phyloP scores from a whole-genome alignment of 495 filamentous ascomycete species.

The Aspergillus leporis region DNA sequence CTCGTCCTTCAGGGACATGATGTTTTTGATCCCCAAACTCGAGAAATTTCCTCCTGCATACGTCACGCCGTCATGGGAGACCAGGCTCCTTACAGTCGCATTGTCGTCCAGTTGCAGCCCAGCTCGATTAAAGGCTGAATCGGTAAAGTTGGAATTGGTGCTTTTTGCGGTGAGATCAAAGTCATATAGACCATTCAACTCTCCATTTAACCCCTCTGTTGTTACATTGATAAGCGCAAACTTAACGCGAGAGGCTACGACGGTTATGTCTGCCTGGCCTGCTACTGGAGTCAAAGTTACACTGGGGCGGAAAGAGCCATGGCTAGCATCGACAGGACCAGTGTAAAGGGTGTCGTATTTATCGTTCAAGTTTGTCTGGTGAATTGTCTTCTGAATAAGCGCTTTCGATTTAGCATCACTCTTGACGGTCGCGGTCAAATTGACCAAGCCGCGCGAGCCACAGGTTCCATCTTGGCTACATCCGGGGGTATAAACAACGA shows the following conservation, averaged over 20 bases:
- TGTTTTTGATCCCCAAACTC: conserved; percentile 61
- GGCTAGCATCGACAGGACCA: conserved; percentile 77
- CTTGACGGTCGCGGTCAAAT: conserved; percentile 71
- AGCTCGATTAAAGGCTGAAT: conserved; percentile 72
- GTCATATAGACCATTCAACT: conserved; percentile 89
- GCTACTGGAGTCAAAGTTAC: conserved; percentile 73
- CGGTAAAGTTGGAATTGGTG: conserved; percentile 59
- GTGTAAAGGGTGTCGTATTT: conserved; percentile 92
- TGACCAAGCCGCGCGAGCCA: conserved; percentile 69
- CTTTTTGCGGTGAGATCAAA: conserved; percentile 67
- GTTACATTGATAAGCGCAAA: conserved; percentile 74
- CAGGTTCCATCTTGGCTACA: conserved; percentile 81
- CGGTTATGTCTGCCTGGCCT: conserved; percentile 66
- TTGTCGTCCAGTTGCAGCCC: conserved; percentile 63
- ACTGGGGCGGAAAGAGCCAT: conserved; percentile 71
- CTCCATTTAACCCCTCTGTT: conserved; percentile 42
- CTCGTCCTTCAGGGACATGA: conserved; percentile 66
- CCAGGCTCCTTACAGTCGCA: conserved; percentile 67
- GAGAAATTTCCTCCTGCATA: conserved; percentile 89
- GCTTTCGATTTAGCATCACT: conserved; percentile 42
- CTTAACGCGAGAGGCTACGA: conserved; percentile 83
- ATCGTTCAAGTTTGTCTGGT: conserved; percentile 89
- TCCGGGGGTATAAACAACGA: conserved; percentile 88
- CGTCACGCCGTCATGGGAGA: conserved; percentile 55
- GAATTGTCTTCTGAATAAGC: conserved; percentile 54